Base-by-base conservation (phyloP, 164 flowering plant genomes). In the Piper longum region DNA sequence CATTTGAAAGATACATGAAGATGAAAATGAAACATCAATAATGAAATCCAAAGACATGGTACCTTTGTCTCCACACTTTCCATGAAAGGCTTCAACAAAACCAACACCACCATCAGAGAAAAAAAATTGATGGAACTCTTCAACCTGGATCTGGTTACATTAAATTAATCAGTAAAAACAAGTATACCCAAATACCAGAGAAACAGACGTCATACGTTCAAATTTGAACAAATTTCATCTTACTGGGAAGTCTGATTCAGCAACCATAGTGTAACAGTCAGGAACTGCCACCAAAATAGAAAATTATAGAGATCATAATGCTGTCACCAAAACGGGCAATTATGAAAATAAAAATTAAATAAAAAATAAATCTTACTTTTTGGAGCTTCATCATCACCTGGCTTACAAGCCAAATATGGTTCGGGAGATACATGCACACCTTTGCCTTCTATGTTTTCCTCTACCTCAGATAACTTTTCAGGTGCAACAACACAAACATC, bases 1-100 rank as follows among this genome's bases (percentile, higher is more conserved):
- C 48, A 44, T 5, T 9, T 9, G 48, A 9, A 5, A 44, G 48
- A 44, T 44, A 9, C 11, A 5, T 5, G 8, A 44, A 44, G 48
- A 5, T 44, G 48, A 44, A 48, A 48, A 14, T 5, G 52, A 5
- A 48, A 48, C 3, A 56, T 7, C 19, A 16, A 16, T 9, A 26
- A 26, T 17, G 26, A 56, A 56, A 6, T 14, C 39, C 36, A 60
- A 60, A 16, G 40, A 59, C 3, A 59, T 3, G 9, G 42, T 78
- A 93, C 99, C 97, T 89, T 82, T 93, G 73, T 90, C 97, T 36
- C 97, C 93, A 75, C 99, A 87, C 64, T 65, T 79, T 66, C 19
- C 67, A 66, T 85, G 99, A 72, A 81, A 93, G n/a, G 86, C 72
- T 64, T 84, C 88, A 56, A 76, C 57, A 76, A 93, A 93, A 60